Base-by-base conservation (phyloP, 371 early-diverging fungal species). In the Blastocladiella emersonii region DNA sequence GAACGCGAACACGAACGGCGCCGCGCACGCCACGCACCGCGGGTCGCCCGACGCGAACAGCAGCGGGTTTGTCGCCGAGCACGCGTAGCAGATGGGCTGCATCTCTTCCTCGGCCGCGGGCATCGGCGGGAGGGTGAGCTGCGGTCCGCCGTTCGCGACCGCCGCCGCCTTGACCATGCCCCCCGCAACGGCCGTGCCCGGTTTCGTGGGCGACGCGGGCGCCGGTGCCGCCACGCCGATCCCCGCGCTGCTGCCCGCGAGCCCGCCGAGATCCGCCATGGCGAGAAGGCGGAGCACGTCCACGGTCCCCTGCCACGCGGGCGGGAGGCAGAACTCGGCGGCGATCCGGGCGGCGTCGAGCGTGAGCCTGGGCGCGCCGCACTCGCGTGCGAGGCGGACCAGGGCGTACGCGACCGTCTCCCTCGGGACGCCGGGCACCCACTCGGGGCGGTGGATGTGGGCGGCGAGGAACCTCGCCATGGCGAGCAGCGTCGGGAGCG, bases 381-480 rank as follows among this genome's bases (percentile, higher is more conserved):
- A 53, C 1, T 44, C 62, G 8, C 67, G 65, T 19, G 73, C 45
- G 10, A 76, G 63, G 61, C 74, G 75, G 3, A 74, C 72, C n/a
- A 78, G 62, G n/a, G 73, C 73, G 59, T 62, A 77, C 35, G 72
- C 61, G 1, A 68, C 55, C 63, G 73, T 67, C 34, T 63, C 66
- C 49, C 68, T 73, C 25, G 78, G 78, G 2, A 79, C 55, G 5
- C 77, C 77, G 21, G 15, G 74, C 69, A 17, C 32, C 34, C 41
- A 63, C 30, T 17, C 59, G 23, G 41, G 5, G 21, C 60, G 10
- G 36, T 32, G 61, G 53, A 67, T 57, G 49, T 68, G 63, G 55
- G 68, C 48, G 41, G 71, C 48, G 1, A 76, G 59, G 65, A 71
- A 76, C 15, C 73, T 68, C 17, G 76, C 69, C 76, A 79, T 77